Evolutionary conservation across 352 stramenopile species (phyloP).

Genomic region (Halophytophthora polymorphica): DNA sequence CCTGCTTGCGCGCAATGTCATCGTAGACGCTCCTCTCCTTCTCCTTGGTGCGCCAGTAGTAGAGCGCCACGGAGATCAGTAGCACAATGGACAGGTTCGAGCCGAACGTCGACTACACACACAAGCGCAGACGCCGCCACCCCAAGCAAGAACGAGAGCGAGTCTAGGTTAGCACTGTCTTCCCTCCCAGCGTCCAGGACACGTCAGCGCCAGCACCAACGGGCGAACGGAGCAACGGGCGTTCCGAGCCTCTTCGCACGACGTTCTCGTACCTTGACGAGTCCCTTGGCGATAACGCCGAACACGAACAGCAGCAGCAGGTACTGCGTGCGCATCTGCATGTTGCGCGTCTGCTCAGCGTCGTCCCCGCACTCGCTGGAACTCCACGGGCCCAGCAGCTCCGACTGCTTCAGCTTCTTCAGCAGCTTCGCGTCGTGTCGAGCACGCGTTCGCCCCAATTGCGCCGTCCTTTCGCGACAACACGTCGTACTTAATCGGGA

Average conservation of each 20-base stretch:
- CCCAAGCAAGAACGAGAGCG: constrained; percentile 7
- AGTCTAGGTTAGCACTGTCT: not conserved
- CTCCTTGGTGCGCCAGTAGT: constrained; percentile 62
- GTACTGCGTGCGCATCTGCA: constrained; percentile 58
- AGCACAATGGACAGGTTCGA: constrained; percentile 63
- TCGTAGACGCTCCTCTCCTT: constrained; percentile 64
- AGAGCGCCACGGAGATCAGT: constrained; percentile 54
- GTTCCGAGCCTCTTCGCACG: too few species aligned
- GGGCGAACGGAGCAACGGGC: too few species aligned
- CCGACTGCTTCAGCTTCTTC: too few species aligned
- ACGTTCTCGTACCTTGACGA: constrained; percentile 50
- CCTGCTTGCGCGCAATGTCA: constrained; percentile 58
- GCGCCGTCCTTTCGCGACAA: too few species aligned
- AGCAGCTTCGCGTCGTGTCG: too few species aligned
- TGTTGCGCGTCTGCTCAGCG: constrained; percentile 15
- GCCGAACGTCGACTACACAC: constrained; percentile 48
- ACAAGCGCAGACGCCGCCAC: not conserved
- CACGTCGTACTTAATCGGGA: too few species aligned
- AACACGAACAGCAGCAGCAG: constrained; percentile 73
- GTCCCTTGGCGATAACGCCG: constrained; percentile 52
- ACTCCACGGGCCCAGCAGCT: not conserved
- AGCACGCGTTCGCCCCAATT: too few species aligned
- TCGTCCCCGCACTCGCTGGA: constrained; percentile 22
- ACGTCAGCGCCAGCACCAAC: too few species aligned
- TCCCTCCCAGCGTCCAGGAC: too few species aligned